Base-by-base conservation (phyloP, 331 rosid genomes). In the Saraca asoca region DNA sequence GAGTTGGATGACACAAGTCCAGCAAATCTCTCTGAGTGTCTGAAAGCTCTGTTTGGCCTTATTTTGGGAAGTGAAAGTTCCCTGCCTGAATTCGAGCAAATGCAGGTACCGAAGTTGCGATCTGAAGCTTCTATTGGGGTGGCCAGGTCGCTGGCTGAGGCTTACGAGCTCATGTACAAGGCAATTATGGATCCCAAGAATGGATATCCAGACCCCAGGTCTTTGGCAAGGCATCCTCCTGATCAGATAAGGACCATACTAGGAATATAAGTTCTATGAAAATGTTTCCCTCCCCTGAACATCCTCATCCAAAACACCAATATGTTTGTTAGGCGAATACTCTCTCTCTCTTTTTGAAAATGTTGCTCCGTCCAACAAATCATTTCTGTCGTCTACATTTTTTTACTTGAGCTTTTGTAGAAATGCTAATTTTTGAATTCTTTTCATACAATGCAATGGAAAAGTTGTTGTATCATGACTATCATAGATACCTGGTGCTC, bases 171-270 rank as follows among this genome's bases (percentile, higher is more conserved):
- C 71, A 88, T 85, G 51, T 94, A 86, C 63, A 65, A 81, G n/a
- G 95, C 86, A 58, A 88, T 94, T 64, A 80, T 88, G 96, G 92
- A 94, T 72, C 92, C 99, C 43, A 81, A 80, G 71, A 94, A 88
- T 74, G 86, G 91, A 34, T 94, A 88, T 72, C 87, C 88, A 0
- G 99, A 90, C 9, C 92, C 98, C 49, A 86, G 86, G 75, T 85
- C 96, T 12, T 72, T 88, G 82, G 99, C 95, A 56, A 90, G 99
- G 89, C 99, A 94, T 77, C 96, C 99, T 52, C 99, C 97, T 41
- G 77, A 94, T 80, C 98, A 94, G 89, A 94, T 94, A 71, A 90
- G 95, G 87, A 94, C 97, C 79, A 94, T 94, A 56, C 70, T 94
- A 71, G 98, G 98, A 68, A 88, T 94, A 74, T 94, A 76, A 82